Base-by-base conservation (phyloP, 208 protist species). In the Leishmania gerbilli region DNA sequence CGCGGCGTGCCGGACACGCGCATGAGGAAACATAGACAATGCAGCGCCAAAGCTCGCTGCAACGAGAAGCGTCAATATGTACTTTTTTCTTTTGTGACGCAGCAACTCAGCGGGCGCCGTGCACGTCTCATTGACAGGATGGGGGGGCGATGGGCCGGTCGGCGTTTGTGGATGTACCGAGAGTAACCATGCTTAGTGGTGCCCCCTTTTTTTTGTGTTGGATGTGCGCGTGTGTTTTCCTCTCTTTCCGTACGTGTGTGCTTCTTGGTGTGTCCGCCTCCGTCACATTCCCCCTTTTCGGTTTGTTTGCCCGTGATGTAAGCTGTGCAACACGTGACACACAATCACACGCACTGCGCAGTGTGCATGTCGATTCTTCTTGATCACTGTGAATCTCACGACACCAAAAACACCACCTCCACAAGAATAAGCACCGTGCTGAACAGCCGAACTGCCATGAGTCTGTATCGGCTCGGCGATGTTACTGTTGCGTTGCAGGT, bases 101-200 rank as follows among this genome's bases (percentile, higher is more conserved):
- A 51, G 69, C 13, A 55, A 21, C 45, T 40, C 45, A 53, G 69
- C 13, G 9, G 69, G 3, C 13, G 21, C 27, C n/a, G 5, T 27
- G 45, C 45, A 74, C 24, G 13, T 53, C 19, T 55, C 45, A 55
- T 8, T 19, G 42, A 24, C 45, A 27, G 17, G 0, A 11, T 21
- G 21, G 34, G 5, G 42, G 34, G 19, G 60, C 51, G 60, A 34
- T 49, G 24, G 13, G 69, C 2, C 21, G 40, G 69, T 55, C 27
- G 1, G 27, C 31, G 37, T 45, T n/a, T 34, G 69, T 21, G 15
- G 69, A 74, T 51, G 69, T 74, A 13, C 55, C 0, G 42, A 51
- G 69, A 31, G 45, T 74, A 53, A 11, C 27, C 24, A 74, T 74
- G 69, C 55, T 74, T 51, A 74, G 24, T 74, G 55, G 69, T 34